Conservation (phyloP, 805 yeast genomes). For the Jamesozyma piceae region DNA sequence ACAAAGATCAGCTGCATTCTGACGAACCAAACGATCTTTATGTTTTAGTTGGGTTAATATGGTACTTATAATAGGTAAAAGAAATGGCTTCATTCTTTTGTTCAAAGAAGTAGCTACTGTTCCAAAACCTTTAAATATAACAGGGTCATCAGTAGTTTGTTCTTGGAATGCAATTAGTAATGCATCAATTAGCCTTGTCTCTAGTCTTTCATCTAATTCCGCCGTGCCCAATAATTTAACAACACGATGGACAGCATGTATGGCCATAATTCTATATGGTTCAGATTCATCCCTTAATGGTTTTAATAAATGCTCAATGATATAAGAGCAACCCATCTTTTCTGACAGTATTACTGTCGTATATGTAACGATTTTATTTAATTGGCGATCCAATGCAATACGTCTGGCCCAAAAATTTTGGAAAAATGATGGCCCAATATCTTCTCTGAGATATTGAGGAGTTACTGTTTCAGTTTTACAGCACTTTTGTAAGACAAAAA, state of each 20-base stretch:
- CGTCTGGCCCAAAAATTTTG: constrained; percentile 75
- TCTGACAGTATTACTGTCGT: constrained; percentile 61
- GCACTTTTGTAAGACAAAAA: constrained; percentile 59
- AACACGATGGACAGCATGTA: constrained; percentile 56
- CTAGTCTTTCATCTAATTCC: constrained; percentile 55
- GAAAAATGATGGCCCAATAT: constrained; percentile 55
- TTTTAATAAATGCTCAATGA: constrained; percentile 47
- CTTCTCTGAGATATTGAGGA: constrained; percentile 38
- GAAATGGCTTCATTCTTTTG: constrained; percentile 54
- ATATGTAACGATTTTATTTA: constrained; percentile 54
- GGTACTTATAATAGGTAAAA: constrained; percentile 63
- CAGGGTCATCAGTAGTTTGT: constrained; percentile 49
- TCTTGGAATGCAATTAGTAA: constrained; percentile 72
- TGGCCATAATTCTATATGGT: constrained; percentile 67
- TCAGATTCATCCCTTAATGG: constrained; percentile 77
- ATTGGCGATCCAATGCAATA: constrained; percentile 56
- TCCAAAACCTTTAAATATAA: constrained; percentile 55
- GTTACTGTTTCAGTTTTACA: constrained; percentile 52
- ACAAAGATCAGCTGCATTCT: constrained; percentile 76
- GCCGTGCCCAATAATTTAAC: constrained; percentile 42
- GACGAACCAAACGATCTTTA: constrained; percentile 61
- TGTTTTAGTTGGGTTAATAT: constrained; percentile 65
- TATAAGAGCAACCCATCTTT: constrained; percentile 54
- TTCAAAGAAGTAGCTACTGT: constrained; percentile 55
- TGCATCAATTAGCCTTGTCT: constrained; percentile 68